Evolutionary conservation across 805 yeast genomes (phyloP).

Genomic region (Komagataella pastoris): DNA sequence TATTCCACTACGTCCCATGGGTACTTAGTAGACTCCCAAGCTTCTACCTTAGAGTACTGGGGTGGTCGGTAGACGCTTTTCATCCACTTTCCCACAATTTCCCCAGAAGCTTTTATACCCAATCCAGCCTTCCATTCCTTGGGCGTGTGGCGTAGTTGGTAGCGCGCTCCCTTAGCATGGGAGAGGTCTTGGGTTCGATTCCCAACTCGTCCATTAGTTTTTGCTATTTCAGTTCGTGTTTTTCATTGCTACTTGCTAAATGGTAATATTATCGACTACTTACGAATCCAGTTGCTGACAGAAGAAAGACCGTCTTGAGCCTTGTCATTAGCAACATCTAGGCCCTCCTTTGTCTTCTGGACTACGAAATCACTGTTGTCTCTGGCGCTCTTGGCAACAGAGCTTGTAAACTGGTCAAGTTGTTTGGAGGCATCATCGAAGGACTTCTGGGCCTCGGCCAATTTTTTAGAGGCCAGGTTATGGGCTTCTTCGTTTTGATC

Average conservation of each 20-base stretch:
- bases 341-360: slow-evolving; percentile 7
- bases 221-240: neutral
- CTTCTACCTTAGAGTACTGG: too few species aligned
- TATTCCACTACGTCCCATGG: too few species aligned
- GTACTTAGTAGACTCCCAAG: too few species aligned
- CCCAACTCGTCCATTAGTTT: slow-evolving; percentile 52
- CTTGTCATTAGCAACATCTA: slow-evolving; percentile 8
- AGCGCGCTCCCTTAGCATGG: slow-evolving; percentile 77
- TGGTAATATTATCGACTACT: neutral
- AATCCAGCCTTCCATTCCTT: neutral
- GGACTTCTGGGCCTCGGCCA: slow-evolving; percentile 14
- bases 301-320: slow-evolving; percentile 11
- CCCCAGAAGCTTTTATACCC: too few species aligned
- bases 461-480: neutral
- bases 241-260: neutral
- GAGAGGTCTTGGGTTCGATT: slow-evolving; percentile 75
- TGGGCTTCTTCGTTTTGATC: slow-evolving; percentile 21
- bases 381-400: slow-evolving; percentile 10
- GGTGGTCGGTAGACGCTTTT: too few species aligned
- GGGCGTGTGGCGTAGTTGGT: slow-evolving; percentile 82
- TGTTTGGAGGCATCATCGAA: slow-evolving; percentile 14
- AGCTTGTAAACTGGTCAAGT: neutral
- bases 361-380: slow-evolving; percentile 5
- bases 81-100: too few species aligned
- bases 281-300: slow-evolving; percentile 8